Evolutionary conservation across 2,329 filamentous ascomycete species (phyloP), one percentile per base, ranked within the genome.

Genomic region (Westerdykella aurantiaca): DNA sequence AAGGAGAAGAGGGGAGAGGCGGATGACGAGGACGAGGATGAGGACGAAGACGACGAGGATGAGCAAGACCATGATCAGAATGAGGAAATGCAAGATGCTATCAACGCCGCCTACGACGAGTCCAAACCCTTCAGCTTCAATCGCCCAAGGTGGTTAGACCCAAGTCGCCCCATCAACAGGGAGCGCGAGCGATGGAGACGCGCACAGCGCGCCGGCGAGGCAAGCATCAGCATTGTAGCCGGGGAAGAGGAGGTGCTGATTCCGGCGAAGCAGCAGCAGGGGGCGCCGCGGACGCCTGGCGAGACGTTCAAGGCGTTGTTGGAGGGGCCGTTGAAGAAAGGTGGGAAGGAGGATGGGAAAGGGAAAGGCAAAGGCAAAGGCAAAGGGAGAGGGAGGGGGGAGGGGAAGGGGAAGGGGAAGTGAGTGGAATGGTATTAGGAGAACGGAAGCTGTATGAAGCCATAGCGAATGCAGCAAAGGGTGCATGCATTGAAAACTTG

Each of bases 1-100:
- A 61, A 54, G 51, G 66, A 66, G 56, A 3, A 57, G 46, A 31
- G 58, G 55, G 1, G 49, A 56, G n/a, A 46, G 46, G 33, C 31
- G 7, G 38, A 31, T 11, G n/a, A 31, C 22, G n/a, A 23, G 3
- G 21, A 37, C 18, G 17, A 38, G 10, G 37, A 35, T 1, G 37
- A 42, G 4, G 11, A 16, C 10, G 31, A 12, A 3, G 46, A 43
- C n/a, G 40, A 34, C 22, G 44, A 47, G 14, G 37, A 41, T n/a
- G 42, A 49, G 7, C 45, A 48, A 13, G 44, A 53, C 11, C 49
- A 53, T 1, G 46, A 42, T 31, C 49, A 50, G 12, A 52, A 53
- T 6, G 51, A 48, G 3, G 51, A 48, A 4, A 42, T 54, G 18
- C 52, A 55, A 37, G 54, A 51, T 23, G 18, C 34, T 5, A 31